Base-by-base conservation (phyloP, 805 yeast species). In the Jamesozyma gamospora region DNA sequence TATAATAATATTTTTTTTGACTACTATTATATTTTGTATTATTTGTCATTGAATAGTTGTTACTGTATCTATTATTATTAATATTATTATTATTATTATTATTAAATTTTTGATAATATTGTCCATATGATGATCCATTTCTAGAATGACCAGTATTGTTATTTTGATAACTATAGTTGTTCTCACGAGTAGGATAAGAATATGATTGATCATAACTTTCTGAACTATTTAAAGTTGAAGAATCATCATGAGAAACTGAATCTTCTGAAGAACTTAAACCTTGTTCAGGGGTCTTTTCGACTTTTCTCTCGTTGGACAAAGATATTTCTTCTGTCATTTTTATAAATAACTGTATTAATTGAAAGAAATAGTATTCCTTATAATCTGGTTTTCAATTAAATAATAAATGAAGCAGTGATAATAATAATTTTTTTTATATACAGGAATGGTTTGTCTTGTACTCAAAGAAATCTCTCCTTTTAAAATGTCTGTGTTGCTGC, bases 41-140 rank as follows among this genome's bases (percentile, higher is more conserved):
- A 10, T 28, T 9, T 5, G n/a, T n/a, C 14, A 9, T 28, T 5
- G 30, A 24, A 4, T 25, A 11, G 9, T 14, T 14, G 10, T 25
- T 41, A 26, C 35, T 37, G 14, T 40, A 33, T 33, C 29, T 39
- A 19, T 37, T 39, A 15, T 35, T 24, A 21, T 28, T 24, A 15
- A 29, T 36, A 25, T 19, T 19, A n/a, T 19, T 25, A 8, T 37
- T 34, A n/a, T 39, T 10, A 5, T 27, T 27, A 12, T 12, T 12
- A 27, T 27, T 27, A 12, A 4, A 27, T 6, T 27, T 12, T 27
- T 27, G 13, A 27, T 12, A 27, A 12, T 27, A n/a, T 27, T 27
- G 28, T 27, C 28, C 28, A n/a, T n/a, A 14, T 6, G 16, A 15
- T 30, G 32, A 11, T 9, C 32, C 5, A 16, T n/a, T 30, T 15